phyloP scores from a whole-genome alignment of 805 yeast genomes.

The Saccharomycopsis schoenii region DNA sequence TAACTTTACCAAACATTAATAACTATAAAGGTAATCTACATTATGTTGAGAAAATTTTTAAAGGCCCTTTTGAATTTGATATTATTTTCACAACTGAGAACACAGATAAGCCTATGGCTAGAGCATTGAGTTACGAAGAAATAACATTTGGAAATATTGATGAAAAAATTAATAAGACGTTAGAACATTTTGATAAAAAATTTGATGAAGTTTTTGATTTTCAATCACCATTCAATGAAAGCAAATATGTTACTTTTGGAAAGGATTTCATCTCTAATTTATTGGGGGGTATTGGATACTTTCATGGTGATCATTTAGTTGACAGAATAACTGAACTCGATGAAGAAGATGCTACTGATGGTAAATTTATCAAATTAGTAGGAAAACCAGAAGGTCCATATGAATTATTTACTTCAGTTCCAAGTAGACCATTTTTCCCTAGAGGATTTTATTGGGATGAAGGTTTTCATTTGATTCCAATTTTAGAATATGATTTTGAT shows the following conservation, averaged over 20 bases:
- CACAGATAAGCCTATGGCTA: constrained; percentile 7
- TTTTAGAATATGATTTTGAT: constrained; percentile 75
- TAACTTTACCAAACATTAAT: constrained; percentile 48
- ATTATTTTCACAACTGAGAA: constrained; percentile 44
- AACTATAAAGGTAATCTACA: constrained; percentile 69
- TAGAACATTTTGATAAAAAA: constrained; percentile 37
- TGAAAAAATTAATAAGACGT: constrained; percentile 26
- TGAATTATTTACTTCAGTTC: constrained; percentile 73
- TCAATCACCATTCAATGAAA: constrained; percentile 41
- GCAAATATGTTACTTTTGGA: constrained; percentile 47
- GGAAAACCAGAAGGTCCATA: constrained; percentile 68
- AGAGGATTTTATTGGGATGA: constrained; percentile 99
- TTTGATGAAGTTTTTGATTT: constrained; percentile 44
- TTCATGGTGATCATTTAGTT: constrained; percentile 73
- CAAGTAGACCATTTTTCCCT: constrained; percentile 90
- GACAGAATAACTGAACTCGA: constrained; percentile 62
- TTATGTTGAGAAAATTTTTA: constrained; percentile 63
- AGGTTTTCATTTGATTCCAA: constrained; percentile 84
- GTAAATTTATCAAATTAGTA: constrained; percentile 29
- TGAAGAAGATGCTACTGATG: constrained; percentile 49
- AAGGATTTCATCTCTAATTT: constrained; percentile 73
- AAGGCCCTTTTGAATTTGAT: constrained; percentile 69
- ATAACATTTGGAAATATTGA: constrained; percentile 26
- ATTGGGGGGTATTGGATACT: constrained; percentile 84
- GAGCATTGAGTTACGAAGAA: constrained; percentile 7